phyloP scores from a whole-genome alignment of 805 yeast genomes.

The Candida krabiensis region DNA sequence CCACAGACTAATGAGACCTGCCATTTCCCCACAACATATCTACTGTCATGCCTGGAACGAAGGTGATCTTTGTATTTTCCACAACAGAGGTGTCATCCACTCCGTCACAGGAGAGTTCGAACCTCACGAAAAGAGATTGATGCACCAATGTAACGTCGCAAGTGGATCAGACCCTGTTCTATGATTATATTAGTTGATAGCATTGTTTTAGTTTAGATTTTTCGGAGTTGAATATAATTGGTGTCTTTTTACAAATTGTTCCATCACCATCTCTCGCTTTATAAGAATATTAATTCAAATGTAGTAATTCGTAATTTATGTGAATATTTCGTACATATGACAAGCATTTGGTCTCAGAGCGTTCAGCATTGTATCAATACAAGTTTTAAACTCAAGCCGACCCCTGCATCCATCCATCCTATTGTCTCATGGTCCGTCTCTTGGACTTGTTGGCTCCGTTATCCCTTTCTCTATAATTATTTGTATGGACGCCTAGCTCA shows the following conservation, averaged over 20 bases:
- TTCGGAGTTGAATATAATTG: too few species aligned
- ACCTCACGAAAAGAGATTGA: constrained; percentile 73
- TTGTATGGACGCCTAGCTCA: constrained; percentile 21
- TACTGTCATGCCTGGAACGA: constrained; percentile 81
- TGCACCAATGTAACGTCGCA: constrained; percentile 95
- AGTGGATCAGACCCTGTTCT: constrained; percentile 67
- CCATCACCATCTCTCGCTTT: too few species aligned
- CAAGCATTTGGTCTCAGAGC: too few species aligned
- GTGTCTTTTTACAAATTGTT: too few species aligned
- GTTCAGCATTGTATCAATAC: too few species aligned
- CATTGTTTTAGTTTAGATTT: too few species aligned
- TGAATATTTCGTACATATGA: too few species aligned
- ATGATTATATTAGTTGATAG: not conserved
- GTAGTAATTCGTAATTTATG: too few species aligned
- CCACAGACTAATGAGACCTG: constrained; percentile 80
- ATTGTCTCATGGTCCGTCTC: too few species aligned
- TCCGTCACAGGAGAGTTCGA: constrained; percentile 88
- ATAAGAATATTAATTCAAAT: too few species aligned
- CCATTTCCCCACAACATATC: constrained; percentile 69
- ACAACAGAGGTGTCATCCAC: constrained; percentile 89
- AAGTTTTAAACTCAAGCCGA: too few species aligned
- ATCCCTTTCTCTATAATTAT: constrained; percentile 23
- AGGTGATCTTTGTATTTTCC: constrained; percentile 86
- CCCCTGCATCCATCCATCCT: too few species aligned
- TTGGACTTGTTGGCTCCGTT: constrained; percentile 3